Evolutionary conservation across 2,329 filamentous ascomycete genomes (phyloP).

Genomic region (Pseudogymnoascus sp.): DNA sequence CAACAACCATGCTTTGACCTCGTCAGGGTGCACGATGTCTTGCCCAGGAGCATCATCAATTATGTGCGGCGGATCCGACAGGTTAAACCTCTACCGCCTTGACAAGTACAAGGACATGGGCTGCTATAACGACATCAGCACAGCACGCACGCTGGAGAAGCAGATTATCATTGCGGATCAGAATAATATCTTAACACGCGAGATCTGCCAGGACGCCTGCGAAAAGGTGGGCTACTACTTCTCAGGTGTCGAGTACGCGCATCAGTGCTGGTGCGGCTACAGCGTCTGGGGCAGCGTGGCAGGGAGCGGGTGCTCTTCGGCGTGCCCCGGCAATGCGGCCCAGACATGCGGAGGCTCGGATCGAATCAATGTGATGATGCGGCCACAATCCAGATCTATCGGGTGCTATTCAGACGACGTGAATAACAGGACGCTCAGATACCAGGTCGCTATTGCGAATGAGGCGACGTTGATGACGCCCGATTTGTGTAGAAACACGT

Average conservation of each 20-base stretch:
- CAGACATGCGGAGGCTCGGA: slow-evolving; percentile 14
- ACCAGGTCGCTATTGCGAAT: background rate
- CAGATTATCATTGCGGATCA: background rate
- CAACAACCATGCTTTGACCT: background rate
- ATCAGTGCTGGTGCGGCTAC: background rate
- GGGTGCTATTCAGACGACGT: background rate
- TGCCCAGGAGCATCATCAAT: slow-evolving; percentile 12
- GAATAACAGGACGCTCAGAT: background rate
- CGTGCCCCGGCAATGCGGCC: slow-evolving; percentile 9
- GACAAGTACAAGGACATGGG: background rate
- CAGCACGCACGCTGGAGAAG: background rate
- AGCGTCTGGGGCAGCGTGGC: background rate
- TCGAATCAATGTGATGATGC: slow-evolving; percentile 10
- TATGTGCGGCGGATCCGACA: slow-evolving; percentile 13
- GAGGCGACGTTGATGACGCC: slow-evolving; percentile 11
- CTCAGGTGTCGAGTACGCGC: background rate
- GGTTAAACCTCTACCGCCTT: slow-evolving; percentile 11
- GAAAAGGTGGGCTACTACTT: background rate
- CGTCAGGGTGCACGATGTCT: slow-evolving; percentile 11
- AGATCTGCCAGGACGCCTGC: background rate
- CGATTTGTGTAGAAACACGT: background rate
- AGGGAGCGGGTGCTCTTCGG: slow-evolving; percentile 11
- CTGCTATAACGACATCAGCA: background rate
- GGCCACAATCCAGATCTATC: background rate
- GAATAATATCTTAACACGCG: background rate